phyloP scores from a whole-genome alignment of 805 yeast genomes.

The Metschnikowia cerradonensis region DNA sequence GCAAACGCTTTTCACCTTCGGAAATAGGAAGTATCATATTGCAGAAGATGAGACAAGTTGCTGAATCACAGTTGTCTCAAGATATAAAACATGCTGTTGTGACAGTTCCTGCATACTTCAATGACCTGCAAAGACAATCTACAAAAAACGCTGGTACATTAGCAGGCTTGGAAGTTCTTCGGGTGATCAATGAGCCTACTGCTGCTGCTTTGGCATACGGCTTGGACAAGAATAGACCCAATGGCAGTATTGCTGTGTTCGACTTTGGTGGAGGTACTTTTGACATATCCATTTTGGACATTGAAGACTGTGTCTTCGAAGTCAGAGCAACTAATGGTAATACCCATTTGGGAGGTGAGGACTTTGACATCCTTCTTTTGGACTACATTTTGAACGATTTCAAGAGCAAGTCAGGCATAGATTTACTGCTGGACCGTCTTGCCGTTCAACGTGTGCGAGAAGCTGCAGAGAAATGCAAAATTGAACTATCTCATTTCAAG shows the following conservation, averaged over 20 bases:
- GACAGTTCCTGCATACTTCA: constrained; percentile 82
- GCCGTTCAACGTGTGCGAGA: constrained; percentile 75
- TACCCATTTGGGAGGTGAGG: constrained; percentile 85
- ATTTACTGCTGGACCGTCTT: constrained; percentile 47
- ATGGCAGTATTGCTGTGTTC: constrained; percentile 55
- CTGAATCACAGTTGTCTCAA: constrained; percentile 45
- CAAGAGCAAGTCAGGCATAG: constrained; percentile 47
- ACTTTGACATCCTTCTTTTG: constrained; percentile 66
- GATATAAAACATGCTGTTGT: constrained; percentile 67
- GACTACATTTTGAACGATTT: constrained; percentile 55
- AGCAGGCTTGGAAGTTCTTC: constrained; percentile 69
- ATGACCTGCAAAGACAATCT: constrained; percentile 78
- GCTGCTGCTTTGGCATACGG: constrained; percentile 98
- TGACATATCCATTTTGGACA: constrained; percentile 73
- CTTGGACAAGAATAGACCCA: constrained; percentile 55
- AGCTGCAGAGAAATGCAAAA: constrained; percentile 74
- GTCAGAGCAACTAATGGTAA: constrained; percentile 82
- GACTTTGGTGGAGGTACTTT: constrained; percentile 87
- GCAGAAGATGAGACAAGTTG: constrained; percentile 61
- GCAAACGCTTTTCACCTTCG: constrained; percentile 55
- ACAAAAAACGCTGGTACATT: constrained; percentile 75
- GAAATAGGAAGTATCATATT: constrained; percentile 67
- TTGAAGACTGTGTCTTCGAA: constrained; percentile 77
- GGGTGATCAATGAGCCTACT: constrained; percentile 77
- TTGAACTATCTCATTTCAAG: constrained; percentile 64